Percentiles rank a stretch among this genome's conserved stretches.
phyloP scores from a whole-genome alignment of 345 rosid genomes.

The Eutrema japonicum region DNA sequence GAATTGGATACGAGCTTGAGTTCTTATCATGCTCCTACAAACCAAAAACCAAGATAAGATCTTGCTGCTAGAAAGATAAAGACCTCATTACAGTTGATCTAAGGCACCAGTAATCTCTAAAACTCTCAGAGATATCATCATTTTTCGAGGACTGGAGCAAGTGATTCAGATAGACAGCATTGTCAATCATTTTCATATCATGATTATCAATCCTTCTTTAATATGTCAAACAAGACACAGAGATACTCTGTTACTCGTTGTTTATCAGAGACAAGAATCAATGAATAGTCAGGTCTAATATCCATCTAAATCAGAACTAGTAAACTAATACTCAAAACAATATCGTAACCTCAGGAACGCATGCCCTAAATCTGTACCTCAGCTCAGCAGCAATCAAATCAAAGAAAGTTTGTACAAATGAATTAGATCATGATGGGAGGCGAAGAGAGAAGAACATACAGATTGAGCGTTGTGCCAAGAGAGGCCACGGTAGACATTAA shows the following conservation, averaged over 20 bases:
- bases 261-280: constrained; percentile 6
- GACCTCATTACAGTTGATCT: constrained; percentile 1
- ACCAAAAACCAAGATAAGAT: constrained; percentile 1
- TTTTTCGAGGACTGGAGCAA: constrained; percentile 4
- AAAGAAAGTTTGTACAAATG: neutral
- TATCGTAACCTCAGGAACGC: neutral
- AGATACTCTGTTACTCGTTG: neutral
- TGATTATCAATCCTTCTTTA: neutral
- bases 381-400: constrained; percentile 18
- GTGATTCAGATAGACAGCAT: neutral
- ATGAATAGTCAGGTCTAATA: neutral
- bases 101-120: constrained; percentile 5
- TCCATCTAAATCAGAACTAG: neutral
- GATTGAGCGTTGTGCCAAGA: constrained; percentile 81
- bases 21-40: constrained; percentile 6
- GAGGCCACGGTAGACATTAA: constrained; percentile 77
- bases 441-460: constrained; percentile 41
- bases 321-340: neutral
- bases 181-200: neutral
- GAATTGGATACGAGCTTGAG: neutral
- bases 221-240: neutral
- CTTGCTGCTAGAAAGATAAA: constrained; percentile 13
- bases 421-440: neutral
- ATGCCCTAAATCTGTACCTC: constrained; percentile 23
- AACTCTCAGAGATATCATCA: constrained; percentile 6